Base-by-base conservation (phyloP, 2,329 filamentous ascomycete species). In the Dendryphion nanum region DNA sequence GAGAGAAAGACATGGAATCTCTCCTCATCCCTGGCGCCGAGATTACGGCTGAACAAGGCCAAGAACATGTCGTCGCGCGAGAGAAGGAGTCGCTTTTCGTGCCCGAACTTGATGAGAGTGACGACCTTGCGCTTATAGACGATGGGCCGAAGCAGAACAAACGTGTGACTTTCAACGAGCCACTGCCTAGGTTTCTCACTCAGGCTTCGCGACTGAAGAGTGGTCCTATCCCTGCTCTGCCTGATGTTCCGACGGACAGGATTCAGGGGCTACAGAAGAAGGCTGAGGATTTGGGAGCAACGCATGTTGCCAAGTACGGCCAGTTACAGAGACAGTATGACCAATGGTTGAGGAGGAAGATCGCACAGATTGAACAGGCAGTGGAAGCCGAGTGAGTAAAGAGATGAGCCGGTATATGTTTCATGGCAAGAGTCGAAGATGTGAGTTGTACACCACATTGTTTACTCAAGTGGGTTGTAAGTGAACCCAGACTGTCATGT, bases 271-370 rank as follows among this genome's bases (percentile, higher is more conserved):
- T 64, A 6, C 35, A 54, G 29, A n/a, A 18, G 8, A 19, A 33
- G 16, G 30, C 62, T 10, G 35, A 35, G 5, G 38, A 40, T 13
- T 18, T 63, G 19, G 61, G 57, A 3, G 39, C 24, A 8, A 37
- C 48, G 33, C 41, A 60, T 7, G 33, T 56, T 2, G 42, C 44
- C 3, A 50, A 55, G 4, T 30, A 61, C 20, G 33, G 40, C 16
- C 43, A 44, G 13, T 33, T 53, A n/a, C 50, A 58, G 26, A 44
- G 48, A 33, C 53, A 55, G 13, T 38, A 57, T 30, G 35, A 45
- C 37, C 38, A 38, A 26, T 61, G 50, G 40, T 60, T 50, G 54
- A 36, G 48, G 23, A 52, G 39, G 45, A 63, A 63, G 48, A 42
- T 45, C 17, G 33, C 35, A 6, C 41, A 53, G 37, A n/a, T n/a